phyloP scores from a whole-genome alignment of 2,329 filamentous ascomycete species.

The Stagonosporopsis cucurbitacearum region DNA sequence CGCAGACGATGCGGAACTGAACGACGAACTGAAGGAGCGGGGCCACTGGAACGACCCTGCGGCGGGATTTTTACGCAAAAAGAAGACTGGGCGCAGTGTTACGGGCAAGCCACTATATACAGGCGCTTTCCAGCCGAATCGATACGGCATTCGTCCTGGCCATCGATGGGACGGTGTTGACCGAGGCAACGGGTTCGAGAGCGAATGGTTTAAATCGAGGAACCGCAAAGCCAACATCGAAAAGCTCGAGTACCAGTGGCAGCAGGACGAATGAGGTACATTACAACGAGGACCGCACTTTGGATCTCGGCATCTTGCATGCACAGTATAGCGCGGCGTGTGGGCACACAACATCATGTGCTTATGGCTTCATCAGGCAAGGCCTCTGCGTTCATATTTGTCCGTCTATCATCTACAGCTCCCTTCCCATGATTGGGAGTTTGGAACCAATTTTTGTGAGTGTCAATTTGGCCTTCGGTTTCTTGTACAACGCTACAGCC shows the following conservation, averaged over 20 bases:
- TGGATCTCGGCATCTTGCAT: background rate
- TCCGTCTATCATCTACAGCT: background rate
- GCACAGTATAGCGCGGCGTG: constrained; percentile 21
- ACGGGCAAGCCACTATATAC: constrained; percentile 73
- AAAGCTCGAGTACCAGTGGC: constrained; percentile 88
- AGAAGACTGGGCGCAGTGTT: constrained; percentile 52
- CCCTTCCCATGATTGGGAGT: background rate
- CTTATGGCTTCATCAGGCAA: background rate
- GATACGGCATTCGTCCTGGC: constrained; percentile 90
- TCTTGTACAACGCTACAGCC: background rate
- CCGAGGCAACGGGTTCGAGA: constrained; percentile 90
- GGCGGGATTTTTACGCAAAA: constrained; percentile 73
- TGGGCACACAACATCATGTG: background rate
- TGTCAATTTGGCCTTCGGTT: background rate
- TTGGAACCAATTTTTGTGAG: background rate
- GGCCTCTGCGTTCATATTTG: background rate
- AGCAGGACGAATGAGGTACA: constrained; percentile 78
- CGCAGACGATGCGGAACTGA: constrained; percentile 86
- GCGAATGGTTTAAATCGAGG: constrained; percentile 86
- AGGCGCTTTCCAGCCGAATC: constrained; percentile 83
- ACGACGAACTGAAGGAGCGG: constrained; percentile 76
- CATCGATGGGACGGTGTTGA: constrained; percentile 98
- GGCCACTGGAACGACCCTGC: constrained; percentile 95
- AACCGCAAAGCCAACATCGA: constrained; percentile 79
- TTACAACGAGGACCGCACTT: background rate